A percentile compares a stretch with the other conserved stretches of the same genome.
Conservation (phyloP, 2,329 filamentous ascomycete genomes). For the Botryotinia narcissicola region DNA sequence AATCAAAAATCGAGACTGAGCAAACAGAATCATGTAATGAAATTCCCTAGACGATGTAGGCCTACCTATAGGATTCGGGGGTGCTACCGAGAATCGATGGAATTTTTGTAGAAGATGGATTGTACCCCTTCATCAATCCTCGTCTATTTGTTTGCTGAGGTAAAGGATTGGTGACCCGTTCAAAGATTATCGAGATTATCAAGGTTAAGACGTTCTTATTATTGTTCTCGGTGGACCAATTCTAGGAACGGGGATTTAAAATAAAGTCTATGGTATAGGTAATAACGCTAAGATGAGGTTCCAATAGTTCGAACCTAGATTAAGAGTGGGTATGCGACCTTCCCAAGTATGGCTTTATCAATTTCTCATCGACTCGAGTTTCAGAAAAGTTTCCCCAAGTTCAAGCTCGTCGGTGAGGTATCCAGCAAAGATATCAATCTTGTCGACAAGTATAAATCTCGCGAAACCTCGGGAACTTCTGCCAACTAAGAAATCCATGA, state of each 20-base stretch:
- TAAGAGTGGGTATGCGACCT: neutral
- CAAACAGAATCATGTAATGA: neutral
- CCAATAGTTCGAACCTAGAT: slow-evolving; percentile 13
- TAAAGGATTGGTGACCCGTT: neutral
- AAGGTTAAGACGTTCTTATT: neutral
- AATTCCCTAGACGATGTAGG: neutral
- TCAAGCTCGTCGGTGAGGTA: neutral
- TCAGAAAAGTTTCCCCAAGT: neutral
- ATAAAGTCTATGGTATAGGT: neutral
- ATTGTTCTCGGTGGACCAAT: neutral
- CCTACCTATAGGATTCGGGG: neutral
- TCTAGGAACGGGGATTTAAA: slow-evolving; percentile 2
- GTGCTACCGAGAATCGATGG: neutral
- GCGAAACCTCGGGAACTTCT: neutral
- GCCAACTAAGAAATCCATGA: neutral
- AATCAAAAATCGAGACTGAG: neutral
- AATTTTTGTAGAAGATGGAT: neutral
- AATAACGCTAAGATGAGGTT: slow-evolving; percentile 20
- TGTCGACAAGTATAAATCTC: neutral
- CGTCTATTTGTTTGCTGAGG: slow-evolving; percentile 2
- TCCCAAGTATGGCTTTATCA: neutral
- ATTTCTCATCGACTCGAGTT: neutral
- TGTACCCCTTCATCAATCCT: slow-evolving; percentile 4
- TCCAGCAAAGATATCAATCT: neutral
- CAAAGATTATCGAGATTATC: neutral